phyloP scores from a whole-genome alignment of 1,139 yeast genomes.

The Oligophagozyma castellii region DNA sequence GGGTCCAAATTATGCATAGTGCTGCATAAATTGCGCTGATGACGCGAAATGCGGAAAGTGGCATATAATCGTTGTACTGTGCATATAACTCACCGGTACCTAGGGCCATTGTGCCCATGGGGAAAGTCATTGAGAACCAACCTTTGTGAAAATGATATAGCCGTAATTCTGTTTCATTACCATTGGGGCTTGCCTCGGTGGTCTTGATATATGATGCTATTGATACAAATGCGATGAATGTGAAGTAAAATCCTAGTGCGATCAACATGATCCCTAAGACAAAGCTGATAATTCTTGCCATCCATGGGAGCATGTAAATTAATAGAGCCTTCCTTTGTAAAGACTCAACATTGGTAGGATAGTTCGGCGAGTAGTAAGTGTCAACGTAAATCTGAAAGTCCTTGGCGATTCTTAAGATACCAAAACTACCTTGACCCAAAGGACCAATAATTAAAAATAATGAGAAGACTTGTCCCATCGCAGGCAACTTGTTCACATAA shows the following conservation, averaged over 20 bases:
- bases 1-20: conserved; percentile 14
- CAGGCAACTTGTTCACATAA: conserved; percentile 46
- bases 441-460: conserved; percentile 53
- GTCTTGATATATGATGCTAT: conserved; percentile 26
- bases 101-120: conserved; percentile 69
- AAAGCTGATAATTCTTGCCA: conserved; percentile 21
- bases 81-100: conserved; percentile 40
- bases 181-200: conserved; percentile 4
- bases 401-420: conserved; percentile 46
- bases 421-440: conserved; percentile 72
- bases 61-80: conserved; percentile 26
- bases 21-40: conserved; percentile 50
- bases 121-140: conserved; percentile 87
- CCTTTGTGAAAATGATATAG: conserved; percentile 38
- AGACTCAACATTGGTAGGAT: conserved; percentile 7
- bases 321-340: conserved; percentile 7
- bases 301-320: conserved; percentile 12
- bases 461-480: conserved; percentile 33
- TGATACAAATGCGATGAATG: conserved; percentile 38
- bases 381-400: conserved; percentile 22
- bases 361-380: conserved; percentile 4
- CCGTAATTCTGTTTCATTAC: conserved; percentile 13
- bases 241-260: conserved; percentile 51
- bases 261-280: conserved; percentile 36
- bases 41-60: conserved; percentile 37